Evolutionary conservation across 2,329 filamentous ascomycete genomes (phyloP), one percentile per base, ranked within the genome.

Genomic region (Epichloe coenophiala): DNA sequence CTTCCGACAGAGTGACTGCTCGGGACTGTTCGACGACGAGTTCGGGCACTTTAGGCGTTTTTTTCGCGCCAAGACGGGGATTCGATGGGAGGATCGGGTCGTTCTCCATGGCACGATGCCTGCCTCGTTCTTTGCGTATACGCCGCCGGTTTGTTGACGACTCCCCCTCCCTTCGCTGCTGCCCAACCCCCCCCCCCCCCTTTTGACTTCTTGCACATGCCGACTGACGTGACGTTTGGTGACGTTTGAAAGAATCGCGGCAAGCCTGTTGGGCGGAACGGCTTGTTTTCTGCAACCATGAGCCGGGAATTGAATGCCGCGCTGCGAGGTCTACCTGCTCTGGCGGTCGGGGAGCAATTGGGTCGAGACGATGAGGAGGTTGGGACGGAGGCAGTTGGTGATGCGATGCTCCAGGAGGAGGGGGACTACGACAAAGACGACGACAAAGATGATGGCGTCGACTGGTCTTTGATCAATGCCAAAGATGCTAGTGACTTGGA

Each of bases 1-100:
- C 37, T 57, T 70, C 52, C 66, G 69, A 0, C 67, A 71, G 0
- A 72, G 67, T 55, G 51, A 62, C 3, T 64, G 64, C 3, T 62
- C 69, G 0, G 63, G 67, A 1, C 55, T 60, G 3, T 74, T 77
- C 59, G 48, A 59, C 2, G 48, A 53, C 2, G 77, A 80, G 27
- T 70, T 78, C 52, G 54, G 55, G 0, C 64, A 66, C 0, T 86
- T 86, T 60, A 69, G 68, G 52, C 56, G 63, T 0, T 80, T 82
- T 56, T 87, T 87, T 60, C 62, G 61, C 11, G 65, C 68, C 7
- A 78, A 79, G 61, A 80, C 80, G 0, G 76, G 77, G 0, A 66
- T 80, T 9, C 60, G 68, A 2, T 87, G 83, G 83, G 69, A 76
- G n/a, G 66, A 80, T 42, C 70, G 79, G 13, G 61, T 77, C 1